These are phyloP conservation scores for Bertia moriformis DNA, from an alignment of 2,329 filamentous ascomycete genomes.

Conservation along the genomic window DNA sequence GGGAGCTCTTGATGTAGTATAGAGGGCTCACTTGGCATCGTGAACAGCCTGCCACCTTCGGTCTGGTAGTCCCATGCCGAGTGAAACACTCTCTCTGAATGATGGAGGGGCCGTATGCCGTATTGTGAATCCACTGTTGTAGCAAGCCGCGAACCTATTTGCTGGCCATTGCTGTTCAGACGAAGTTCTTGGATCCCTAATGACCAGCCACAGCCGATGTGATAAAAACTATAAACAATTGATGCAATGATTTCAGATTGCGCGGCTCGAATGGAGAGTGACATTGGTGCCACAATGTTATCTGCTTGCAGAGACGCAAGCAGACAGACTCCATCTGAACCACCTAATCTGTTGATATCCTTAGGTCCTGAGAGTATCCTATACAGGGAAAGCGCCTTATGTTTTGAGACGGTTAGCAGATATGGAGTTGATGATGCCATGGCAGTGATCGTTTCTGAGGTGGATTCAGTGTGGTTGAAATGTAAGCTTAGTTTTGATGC, in stretches of 20 bases:
- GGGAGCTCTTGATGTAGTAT: not conserved
- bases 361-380: not conserved
- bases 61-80: not conserved
- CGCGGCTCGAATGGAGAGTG: not conserved
- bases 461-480: not conserved
- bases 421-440: not conserved
- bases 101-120: not conserved
- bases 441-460: not conserved
- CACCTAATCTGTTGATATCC: too few relatives aligned
- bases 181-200: conserved; percentile 1
- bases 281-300: not conserved
- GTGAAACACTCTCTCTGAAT: not conserved
- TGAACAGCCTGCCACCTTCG: not conserved
- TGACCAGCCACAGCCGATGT: conserved; percentile 1
- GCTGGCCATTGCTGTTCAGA: not conserved
- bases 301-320: not conserved
- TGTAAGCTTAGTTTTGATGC: not conserved
- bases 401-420: not conserved
- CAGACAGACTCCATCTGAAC: not conserved
- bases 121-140: not conserved
- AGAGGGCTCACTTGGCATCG: not conserved
- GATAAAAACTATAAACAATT: not conserved
- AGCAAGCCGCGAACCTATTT: not conserved
- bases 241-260: not conserved
- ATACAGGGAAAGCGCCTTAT: not conserved